These are phyloP conservation scores for Hypholoma fasciculare DNA, from an alignment of 768 basidiomycete species.

Conservation along the genomic window DNA sequence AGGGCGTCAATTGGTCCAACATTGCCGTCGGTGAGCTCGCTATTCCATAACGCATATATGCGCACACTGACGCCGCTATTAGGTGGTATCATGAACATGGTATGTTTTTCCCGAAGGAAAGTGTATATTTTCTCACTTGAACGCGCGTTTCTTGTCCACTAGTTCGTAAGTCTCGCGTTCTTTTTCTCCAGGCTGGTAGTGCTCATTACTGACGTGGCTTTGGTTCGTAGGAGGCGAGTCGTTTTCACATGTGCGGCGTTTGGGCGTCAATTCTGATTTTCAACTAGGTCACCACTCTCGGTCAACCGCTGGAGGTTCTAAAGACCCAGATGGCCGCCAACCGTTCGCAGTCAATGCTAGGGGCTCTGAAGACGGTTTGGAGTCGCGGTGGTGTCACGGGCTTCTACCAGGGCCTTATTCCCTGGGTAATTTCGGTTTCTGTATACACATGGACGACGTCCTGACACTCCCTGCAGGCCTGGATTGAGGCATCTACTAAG, in stretches of 20 bases:
- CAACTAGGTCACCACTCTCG: slow-evolving; percentile 89
- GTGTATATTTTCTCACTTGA: background rate
- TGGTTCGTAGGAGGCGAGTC: slow-evolving; percentile 67
- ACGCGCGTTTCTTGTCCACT: slow-evolving; percentile 10
- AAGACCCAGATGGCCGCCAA: slow-evolving; percentile 99
- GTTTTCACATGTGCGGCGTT: slow-evolving; percentile 2
- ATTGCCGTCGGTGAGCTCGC: slow-evolving; percentile 82
- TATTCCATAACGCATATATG: slow-evolving; percentile 12
- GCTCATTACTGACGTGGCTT: slow-evolving; percentile 17
- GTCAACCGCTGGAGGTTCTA: slow-evolving; percentile 96
- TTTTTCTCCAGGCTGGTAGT: background rate
- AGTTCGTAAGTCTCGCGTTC: slow-evolving; percentile 52
- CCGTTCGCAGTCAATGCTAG: slow-evolving; percentile 85
- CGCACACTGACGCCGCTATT: slow-evolving; percentile 14
- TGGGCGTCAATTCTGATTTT: slow-evolving; percentile 8
- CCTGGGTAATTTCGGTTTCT: slow-evolving; percentile 66
- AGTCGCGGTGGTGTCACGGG: slow-evolving; percentile 85
- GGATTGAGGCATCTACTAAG: slow-evolving; percentile 99
- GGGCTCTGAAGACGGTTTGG: slow-evolving; percentile 88
- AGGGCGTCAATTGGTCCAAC: slow-evolving; percentile 92
- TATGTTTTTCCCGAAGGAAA: slow-evolving; percentile 31
- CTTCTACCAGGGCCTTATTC: slow-evolving; percentile 98
- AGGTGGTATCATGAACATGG: slow-evolving; percentile 99
- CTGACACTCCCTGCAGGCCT: slow-evolving; percentile 58
- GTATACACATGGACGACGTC: slow-evolving; percentile 47